Percentiles rank a stretch among this genome's conserved stretches.
Conservation (phyloP, 2,329 filamentous ascomycete species). For the Microsporum ferrugineum region DNA sequence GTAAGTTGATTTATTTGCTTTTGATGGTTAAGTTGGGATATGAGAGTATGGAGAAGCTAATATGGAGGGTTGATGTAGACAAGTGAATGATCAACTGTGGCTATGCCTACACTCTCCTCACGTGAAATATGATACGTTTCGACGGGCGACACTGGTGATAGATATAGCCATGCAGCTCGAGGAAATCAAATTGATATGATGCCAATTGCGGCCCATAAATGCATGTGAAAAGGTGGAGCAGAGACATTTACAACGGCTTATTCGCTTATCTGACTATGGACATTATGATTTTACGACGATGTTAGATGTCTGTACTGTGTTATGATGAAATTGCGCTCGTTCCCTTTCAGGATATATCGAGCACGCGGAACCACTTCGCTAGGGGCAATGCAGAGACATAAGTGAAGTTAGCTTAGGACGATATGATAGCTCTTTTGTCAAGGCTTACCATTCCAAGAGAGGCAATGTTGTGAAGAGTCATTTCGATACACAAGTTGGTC, state of each 20-base stretch:
- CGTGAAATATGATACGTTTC: neutral
- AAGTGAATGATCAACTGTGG: neutral
- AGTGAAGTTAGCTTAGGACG: no score
- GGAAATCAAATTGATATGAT: neutral
- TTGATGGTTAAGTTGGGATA: neutral
- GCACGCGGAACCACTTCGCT: no score
- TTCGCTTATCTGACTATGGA: neutral
- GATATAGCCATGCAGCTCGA: neutral
- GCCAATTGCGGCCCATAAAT: neutral
- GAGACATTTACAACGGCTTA: neutral
- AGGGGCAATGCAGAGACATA: no score
- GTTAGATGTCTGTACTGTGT: neutral
- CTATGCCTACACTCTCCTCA: neutral
- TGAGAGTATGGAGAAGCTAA: neutral
- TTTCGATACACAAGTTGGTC: no score
- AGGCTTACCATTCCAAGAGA: no score
- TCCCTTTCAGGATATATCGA: no score
- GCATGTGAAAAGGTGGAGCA: neutral
- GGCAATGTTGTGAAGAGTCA: no score
- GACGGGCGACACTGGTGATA: neutral
- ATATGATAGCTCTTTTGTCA: no score
- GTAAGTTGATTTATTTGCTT: conserved; percentile 26
- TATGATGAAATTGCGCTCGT: no score
- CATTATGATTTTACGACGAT: neutral
- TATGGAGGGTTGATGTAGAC: neutral